Conservation (phyloP, 768 basidiomycete genomes). For the Phylloporus sp. region DNA sequence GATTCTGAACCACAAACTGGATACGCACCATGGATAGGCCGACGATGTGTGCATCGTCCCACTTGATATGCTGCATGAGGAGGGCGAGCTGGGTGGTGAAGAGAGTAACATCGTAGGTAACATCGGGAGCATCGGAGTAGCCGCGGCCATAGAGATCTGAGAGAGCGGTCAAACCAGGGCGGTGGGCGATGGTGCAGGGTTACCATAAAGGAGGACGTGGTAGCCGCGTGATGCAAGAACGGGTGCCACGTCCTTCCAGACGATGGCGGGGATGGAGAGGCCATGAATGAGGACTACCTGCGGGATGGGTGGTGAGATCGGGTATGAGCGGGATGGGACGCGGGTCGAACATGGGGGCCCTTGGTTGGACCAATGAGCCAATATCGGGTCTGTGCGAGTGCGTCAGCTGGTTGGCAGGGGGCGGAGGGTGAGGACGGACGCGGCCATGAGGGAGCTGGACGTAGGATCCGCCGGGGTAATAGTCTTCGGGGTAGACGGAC, state of each 20-base stretch:
- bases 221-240: conserved; percentile 56
- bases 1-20: neutral
- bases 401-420: neutral
- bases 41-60: conserved; percentile 59
- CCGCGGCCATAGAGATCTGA: conserved; percentile 78
- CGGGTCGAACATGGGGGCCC: conserved; percentile 54
- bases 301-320: conserved; percentile 1
- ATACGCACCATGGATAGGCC: conserved; percentile 69
- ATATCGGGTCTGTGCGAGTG: conserved; percentile 54
- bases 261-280: conserved; percentile 67
- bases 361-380: conserved; percentile 71
- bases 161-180: neutral
- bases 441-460: conserved; percentile 60
- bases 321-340: neutral
- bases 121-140: conserved; percentile 75
- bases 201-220: conserved; percentile 74
- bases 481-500: conserved; percentile 69
- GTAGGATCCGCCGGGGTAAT: conserved; percentile 57
- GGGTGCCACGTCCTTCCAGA: conserved; percentile 75
- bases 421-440: conserved; percentile 34
- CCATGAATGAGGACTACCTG: conserved; percentile 78
- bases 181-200: conserved; percentile 3
- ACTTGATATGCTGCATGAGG: conserved; percentile 71
- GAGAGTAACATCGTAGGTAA: conserved; percentile 57
- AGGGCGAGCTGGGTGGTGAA: conserved; percentile 78